Percentiles rank a stretch among this genome's conserved stretches.
These are phyloP conservation scores for Ostreobium quekettii DNA, from an alignment of 139 green algal genomes.

Conservation along the genomic window DNA sequence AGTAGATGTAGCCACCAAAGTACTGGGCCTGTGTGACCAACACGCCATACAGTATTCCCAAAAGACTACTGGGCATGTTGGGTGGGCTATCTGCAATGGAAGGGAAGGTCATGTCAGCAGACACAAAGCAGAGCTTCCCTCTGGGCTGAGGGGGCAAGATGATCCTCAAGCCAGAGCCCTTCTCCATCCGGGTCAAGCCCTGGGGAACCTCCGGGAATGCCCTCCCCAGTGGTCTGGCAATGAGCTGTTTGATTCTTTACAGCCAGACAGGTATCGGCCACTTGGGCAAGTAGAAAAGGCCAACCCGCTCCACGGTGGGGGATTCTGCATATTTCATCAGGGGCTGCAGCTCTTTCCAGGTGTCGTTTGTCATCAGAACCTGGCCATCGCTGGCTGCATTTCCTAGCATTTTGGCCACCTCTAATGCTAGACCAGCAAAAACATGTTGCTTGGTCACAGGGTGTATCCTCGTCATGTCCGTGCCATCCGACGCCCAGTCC, in stretches of 20 bases:
- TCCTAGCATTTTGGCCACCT: constrained; percentile 47
- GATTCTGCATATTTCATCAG: constrained; percentile 56
- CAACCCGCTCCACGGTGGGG: constrained; percentile 61
- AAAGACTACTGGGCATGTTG: neutral
- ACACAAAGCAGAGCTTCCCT: constrained; percentile 13
- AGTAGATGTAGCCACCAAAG: constrained; percentile 63
- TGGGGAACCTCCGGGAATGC: constrained; percentile 12
- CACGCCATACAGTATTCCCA: constrained; percentile 29
- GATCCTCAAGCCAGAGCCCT: constrained; percentile 38
- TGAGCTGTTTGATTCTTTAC: constrained; percentile 48
- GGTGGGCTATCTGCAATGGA: neutral
- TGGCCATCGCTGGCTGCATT: constrained; percentile 8
- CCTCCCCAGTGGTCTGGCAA: constrained; percentile 46
- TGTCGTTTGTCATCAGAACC: constrained; percentile 40
- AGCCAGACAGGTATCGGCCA: constrained; percentile 40
- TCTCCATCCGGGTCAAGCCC: constrained; percentile 18
- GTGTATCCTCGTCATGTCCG: constrained; percentile 55
- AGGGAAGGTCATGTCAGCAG: neutral
- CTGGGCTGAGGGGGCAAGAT: constrained; percentile 27
- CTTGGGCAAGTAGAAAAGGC: constrained; percentile 43
- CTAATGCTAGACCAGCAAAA: constrained; percentile 59
- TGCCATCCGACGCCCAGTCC: constrained; percentile 65
- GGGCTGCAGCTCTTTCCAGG: constrained; percentile 42
- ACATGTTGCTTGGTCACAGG: constrained; percentile 59
- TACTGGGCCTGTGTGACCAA: constrained; percentile 57